Evolutionary conservation across 768 basidiomycete species (phyloP), one percentile per base, ranked within the genome.

Genomic region (Suillus subluteus): DNA sequence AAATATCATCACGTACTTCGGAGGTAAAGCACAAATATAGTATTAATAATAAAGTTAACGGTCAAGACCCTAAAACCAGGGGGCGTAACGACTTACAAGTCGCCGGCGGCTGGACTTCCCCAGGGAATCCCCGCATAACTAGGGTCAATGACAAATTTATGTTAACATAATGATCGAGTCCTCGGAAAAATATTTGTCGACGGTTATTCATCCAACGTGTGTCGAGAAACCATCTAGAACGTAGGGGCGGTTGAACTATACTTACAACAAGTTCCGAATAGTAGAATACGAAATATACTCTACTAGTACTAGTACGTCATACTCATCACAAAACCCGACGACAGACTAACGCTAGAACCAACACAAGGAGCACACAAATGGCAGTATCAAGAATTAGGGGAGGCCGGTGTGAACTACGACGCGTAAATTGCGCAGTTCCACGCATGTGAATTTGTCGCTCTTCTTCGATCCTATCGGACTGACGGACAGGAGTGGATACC

Each of bases 321-420:
- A 32, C 32, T 3, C 32, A 32, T 79, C 75, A 85, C 66, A 84
- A 69, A 65, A 84, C 77, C 73, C 91, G 82, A 66, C 89, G 84
- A 70, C 85, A 91, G 58, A 94, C 79, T 50, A 94, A 82, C 41
- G 86, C 88, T 71, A 90, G 85, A 58, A 89, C 83, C 65, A 93
- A 77, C 16, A 89, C 88, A 12, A 94, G 79, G 26, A 92, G 80
- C 58, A 93, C 81, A 74, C 89, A 88, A 67, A 94, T 94, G 37
- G 88, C 87, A 13, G 86, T 86, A 75, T 94, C 92, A 40, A 94
- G 80, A 30, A 92, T 76, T 32, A 92, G 73, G 30, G 91, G 91
- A 30, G 91, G 87, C 56, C 76, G 75, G 59, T 68, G 71, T 46
- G 70, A 71, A 65, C 70, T 73, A 70, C 61, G 71, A 35, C 58